Evolutionary conservation across 257 asterid species (phyloP), one percentile per base, ranked within the genome.

Genomic region (Solanum medicagineum): DNA sequence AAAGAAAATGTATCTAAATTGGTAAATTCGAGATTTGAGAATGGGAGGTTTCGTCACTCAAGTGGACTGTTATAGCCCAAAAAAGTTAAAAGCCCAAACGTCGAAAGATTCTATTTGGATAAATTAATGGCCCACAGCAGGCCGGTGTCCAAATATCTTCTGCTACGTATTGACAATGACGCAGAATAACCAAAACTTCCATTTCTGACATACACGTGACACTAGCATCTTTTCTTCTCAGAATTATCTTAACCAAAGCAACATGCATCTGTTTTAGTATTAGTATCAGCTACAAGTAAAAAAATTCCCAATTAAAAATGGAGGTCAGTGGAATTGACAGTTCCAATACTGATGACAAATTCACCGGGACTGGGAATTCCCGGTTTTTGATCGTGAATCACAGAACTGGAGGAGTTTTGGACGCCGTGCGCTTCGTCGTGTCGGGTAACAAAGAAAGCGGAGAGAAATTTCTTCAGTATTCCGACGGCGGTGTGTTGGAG

Each of bases 401-500:
- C 40, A 89, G 92, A 75, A 87, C 86, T 85, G 98, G 97, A 83
- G 98, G 98, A 74, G 19, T 95, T 80, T 22, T 42, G 26, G 99
- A 96, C 92, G 86, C 94, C 65, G 81, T 91, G 3, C 88, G 90
- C 66, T 96, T 95, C 90, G 79, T 88, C 85, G 89, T 85, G 63
- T 90, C 84, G 55, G 89, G 89, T 26, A 87, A 94, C 54, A 81
- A 40, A 24, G 75, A 79, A 45, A 90, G 92, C 77, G 92, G 90
- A 14, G 90, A 87, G 3, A 95, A 92, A 90, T 95, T 96, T 91
- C 89, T 96, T 1, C 87, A 90, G 32, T 80, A 84, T 84, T 83
- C 62, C 6, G 24, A 90, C 12, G 24, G 51, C 8, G 87, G 63
- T 51, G 88, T 69, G 73, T 54, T 40, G 49, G 79, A 77, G 51